phyloP scores from a whole-genome alignment of 1,284 basidiomycete genomes.

The Mycena citricolor region DNA sequence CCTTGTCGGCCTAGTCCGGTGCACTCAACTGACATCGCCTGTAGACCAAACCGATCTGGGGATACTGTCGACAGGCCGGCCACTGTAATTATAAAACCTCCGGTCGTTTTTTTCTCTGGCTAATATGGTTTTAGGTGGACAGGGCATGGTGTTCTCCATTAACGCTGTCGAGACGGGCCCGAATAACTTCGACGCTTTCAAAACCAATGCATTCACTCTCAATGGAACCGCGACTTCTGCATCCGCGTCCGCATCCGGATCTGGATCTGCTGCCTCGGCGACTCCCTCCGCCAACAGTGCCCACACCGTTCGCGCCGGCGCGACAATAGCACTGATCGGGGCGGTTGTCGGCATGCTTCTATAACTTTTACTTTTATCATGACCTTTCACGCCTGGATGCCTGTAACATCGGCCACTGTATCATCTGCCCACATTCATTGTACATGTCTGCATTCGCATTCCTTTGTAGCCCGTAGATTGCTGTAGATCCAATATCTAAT shows the following conservation, averaged over 20 bases:
- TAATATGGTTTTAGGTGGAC: too few species aligned
- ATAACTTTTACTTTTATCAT: constrained; percentile 7
- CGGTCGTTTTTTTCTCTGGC: too few species aligned
- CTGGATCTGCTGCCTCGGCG: constrained; percentile 3
- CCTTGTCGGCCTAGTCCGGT: not conserved
- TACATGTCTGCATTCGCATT: constrained; percentile 17
- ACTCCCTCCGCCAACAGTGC: constrained; percentile 12
- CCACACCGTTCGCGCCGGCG: constrained; percentile 17
- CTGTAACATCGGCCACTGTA: constrained; percentile 12
- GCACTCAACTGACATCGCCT: constrained; percentile 8
- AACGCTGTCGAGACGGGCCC: constrained; percentile 55
- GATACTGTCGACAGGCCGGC: constrained; percentile 45
- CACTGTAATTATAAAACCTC: too few species aligned
- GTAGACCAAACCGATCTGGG: constrained; percentile 48
- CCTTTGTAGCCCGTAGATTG: constrained; percentile 16
- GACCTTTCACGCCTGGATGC: constrained; percentile 1
- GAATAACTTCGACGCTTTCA: constrained; percentile 60
- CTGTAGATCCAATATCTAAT: constrained; percentile 14
- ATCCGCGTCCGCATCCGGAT: not conserved
- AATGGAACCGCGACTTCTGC: constrained; percentile 38
- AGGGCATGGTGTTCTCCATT: constrained; percentile 66
- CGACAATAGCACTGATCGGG: constrained; percentile 16
- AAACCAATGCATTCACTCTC: constrained; percentile 42
- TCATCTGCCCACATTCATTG: constrained; percentile 11
- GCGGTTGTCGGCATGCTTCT: constrained; percentile 17